Evolutionary conservation across 495 filamentous ascomycete genomes (phyloP).

Genomic region (Lophiotrema nucula): DNA sequence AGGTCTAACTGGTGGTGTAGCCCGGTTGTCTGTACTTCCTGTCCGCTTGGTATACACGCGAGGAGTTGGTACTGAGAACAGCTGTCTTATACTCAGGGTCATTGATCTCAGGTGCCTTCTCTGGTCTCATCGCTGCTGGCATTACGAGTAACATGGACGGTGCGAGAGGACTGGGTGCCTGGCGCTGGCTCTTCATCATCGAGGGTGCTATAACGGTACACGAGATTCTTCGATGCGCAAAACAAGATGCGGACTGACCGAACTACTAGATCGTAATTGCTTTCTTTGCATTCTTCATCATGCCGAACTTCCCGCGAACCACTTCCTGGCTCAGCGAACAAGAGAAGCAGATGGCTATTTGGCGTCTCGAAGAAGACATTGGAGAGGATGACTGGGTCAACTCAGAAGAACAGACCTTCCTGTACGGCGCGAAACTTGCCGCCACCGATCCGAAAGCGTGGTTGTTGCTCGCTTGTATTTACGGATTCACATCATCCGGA

Average conservation of each 20-base stretch:
- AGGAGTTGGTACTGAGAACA: conserved; percentile 31
- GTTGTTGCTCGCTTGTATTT: neutral
- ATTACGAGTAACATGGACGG: conserved; percentile 33
- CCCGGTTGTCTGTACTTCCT: conserved; percentile 6
- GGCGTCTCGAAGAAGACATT: conserved; percentile 2
- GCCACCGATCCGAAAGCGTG: neutral
- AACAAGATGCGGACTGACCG: too few species aligned
- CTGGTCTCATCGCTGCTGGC: conserved; percentile 36
- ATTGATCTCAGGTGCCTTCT: conserved; percentile 45
- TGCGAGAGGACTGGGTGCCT: conserved; percentile 25
- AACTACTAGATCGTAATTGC: too few species aligned
- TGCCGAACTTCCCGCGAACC: neutral
- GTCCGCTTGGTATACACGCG: conserved; percentile 36
- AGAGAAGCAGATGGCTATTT: neutral
- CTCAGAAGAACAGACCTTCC: neutral
- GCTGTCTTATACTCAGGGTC: conserved; percentile 45
- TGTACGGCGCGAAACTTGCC: neutral
- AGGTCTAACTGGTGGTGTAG: neutral
- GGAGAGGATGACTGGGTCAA: neutral
- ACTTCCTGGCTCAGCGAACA: neutral
- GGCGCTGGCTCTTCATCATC: conserved; percentile 41
- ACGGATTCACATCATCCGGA: neutral
- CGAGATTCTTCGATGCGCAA: too few species aligned
- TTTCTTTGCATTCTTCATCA: too few species aligned
- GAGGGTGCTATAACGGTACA: conserved; percentile 37